Evolutionary conservation across 352 stramenopile genomes (phyloP), one percentile per base, ranked within the genome.

Genomic region (Phytophthora hybrid): DNA sequence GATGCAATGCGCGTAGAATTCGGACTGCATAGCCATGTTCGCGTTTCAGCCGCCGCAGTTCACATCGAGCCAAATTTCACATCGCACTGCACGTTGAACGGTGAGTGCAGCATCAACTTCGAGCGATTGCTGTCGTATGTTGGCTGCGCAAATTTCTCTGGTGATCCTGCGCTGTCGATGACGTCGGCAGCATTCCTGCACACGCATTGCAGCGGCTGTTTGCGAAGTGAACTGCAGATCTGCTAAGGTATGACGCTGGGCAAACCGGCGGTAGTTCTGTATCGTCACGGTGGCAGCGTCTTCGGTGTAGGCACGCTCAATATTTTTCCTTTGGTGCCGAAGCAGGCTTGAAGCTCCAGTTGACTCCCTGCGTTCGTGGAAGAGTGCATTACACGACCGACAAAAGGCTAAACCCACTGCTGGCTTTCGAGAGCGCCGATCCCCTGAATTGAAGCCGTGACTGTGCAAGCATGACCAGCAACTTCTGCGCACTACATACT

Each of bases 251-350:
- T 76, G 19, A 7, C 81, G 80, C 13, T 92, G 77, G 3, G 46
- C 58, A 61, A 82, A 87, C 10, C 82, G 72, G 18, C 84, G 72
- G 16, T 73, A 66, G 19, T 67, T 71, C 65, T 94, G 87, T 11
- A 94, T 59, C 9, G 55, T 34, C 13, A 78, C 44, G 1, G 76
- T 81, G 1, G 87, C 87, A 2, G 66, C 44, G 11, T 77, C 59
- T 31, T 85, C 76, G 0, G 39, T 18, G 4, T 69, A 19, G 13
- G 76, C 77, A 23, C 31, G 31, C 57, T 85, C 72, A 16, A 89
- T 80, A 9, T 72, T 31, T 9, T 78, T 69, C 11, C 76, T 59
- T 29, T 74, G 44, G 51, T 72, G 69, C 5, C 59, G 54, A 18
- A 56, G 29, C 52, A 68, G 29, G 8, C 18, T 59, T 39, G 63